These are phyloP conservation scores for Agrocybe praecox DNA, from an alignment of 768 basidiomycete species.

Conservation along the genomic window DNA sequence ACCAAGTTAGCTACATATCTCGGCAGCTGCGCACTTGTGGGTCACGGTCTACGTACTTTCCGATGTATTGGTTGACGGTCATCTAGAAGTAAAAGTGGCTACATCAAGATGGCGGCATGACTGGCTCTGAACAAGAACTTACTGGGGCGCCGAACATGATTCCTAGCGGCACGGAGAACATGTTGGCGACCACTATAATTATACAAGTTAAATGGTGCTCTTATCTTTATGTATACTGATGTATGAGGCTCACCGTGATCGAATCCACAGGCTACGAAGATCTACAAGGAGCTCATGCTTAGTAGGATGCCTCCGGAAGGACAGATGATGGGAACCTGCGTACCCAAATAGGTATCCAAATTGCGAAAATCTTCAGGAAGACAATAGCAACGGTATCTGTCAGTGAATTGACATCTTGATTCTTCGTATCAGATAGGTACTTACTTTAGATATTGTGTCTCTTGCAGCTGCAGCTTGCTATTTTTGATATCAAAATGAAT, in stretches of 20 bases:
- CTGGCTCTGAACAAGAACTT: slow-evolving; percentile 22
- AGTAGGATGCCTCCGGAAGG: neutral
- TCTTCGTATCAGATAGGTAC: slow-evolving; percentile 1
- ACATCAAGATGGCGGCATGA: neutral
- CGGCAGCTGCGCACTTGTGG: no score
- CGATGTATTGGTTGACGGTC: slow-evolving; percentile 59
- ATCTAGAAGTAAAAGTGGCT: slow-evolving; percentile 33
- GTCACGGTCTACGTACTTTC: slow-evolving; percentile 49
- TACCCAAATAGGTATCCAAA: slow-evolving; percentile 81
- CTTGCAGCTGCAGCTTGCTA: slow-evolving; percentile 72
- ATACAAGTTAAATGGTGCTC: neutral
- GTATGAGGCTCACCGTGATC: slow-evolving; percentile 60
- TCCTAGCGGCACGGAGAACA: slow-evolving; percentile 72
- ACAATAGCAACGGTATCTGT: neutral
- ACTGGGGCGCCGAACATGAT: slow-evolving; percentile 74
- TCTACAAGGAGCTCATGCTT: slow-evolving; percentile 30
- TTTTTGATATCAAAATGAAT: neutral
- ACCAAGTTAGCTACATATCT: neutral
- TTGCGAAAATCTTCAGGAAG: slow-evolving; percentile 49
- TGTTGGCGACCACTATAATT: slow-evolving; percentile 65
- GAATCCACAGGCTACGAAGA: slow-evolving; percentile 71
- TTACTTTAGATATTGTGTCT: slow-evolving; percentile 70
- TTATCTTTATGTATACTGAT: neutral
- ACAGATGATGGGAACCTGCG: slow-evolving; percentile 13
- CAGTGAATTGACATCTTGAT: neutral